These are phyloP conservation scores for Fimicolochytrium jonesii DNA, from an alignment of 192 early-diverging fungal genomes.

Conservation along the genomic window DNA sequence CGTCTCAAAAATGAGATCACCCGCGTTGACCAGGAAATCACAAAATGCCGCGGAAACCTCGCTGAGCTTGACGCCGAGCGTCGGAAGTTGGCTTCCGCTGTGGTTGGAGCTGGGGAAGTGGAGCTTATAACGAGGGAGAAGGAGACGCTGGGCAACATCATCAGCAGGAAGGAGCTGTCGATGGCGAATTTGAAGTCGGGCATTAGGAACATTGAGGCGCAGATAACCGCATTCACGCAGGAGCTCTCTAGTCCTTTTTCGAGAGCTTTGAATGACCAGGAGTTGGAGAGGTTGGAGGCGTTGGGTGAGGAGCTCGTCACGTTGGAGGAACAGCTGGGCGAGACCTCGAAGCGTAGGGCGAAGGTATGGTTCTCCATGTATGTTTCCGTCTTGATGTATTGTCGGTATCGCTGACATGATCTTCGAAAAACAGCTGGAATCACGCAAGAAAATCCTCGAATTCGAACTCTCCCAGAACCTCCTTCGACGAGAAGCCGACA, in stretches of 20 bases:
- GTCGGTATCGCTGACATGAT: not conserved
- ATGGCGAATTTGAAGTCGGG: slow-evolving; percentile 38
- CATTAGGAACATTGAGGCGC: slow-evolving; percentile 49
- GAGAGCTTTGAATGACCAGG: slow-evolving; percentile 28
- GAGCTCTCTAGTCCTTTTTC: slow-evolving; percentile 54
- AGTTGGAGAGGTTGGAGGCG: slow-evolving; percentile 25
- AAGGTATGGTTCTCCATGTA: too few relatives aligned
- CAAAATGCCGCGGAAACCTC: slow-evolving; percentile 33
- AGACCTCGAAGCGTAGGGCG: slow-evolving; percentile 48
- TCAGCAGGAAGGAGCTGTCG: slow-evolving; percentile 51
- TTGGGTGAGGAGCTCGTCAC: slow-evolving; percentile 50
- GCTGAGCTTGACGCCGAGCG: slow-evolving; percentile 33
- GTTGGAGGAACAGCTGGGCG: slow-evolving; percentile 52
- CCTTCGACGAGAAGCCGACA: slow-evolving; percentile 60
- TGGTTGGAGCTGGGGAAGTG: not conserved
- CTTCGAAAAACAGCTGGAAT: slow-evolving; percentile 69
- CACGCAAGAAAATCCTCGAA: slow-evolving; percentile 65
- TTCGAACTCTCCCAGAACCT: slow-evolving; percentile 70
- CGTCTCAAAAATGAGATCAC: slow-evolving; percentile 51
- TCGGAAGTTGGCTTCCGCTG: slow-evolving; percentile 9
- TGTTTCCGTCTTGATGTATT: not conserved
- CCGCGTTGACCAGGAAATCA: slow-evolving; percentile 43
- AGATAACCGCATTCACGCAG: slow-evolving; percentile 51
- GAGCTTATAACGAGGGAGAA: slow-evolving; percentile 51
- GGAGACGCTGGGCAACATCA: slow-evolving; percentile 45